Evolutionary conservation across 1,139 yeast genomes (phyloP), one percentile per base, ranked within the genome.

Genomic region (Pneumocystis carinii): DNA sequence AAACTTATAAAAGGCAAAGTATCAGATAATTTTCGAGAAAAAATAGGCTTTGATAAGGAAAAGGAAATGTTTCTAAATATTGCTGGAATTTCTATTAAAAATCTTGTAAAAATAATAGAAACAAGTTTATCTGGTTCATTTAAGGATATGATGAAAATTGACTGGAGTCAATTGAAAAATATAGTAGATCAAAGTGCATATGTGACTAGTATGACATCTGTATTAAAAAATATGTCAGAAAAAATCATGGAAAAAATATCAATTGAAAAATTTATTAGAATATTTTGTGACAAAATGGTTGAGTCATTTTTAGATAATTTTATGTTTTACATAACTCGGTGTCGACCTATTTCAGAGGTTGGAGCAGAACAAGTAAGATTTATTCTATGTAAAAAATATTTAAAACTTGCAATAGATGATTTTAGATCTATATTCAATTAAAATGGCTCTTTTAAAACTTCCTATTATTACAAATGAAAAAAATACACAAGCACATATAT

Each of bases 81-180:
- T 17, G 82, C 87, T 64, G 83, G 83, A 66, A 77, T 77, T 59
- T 80, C 90, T 55, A 80, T 87, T 29, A 79, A 79, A 37, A 73
- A 80, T 24, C 74, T 90, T 53, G 78, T 87, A 24, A 74, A 75
- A 29, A 84, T 86, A 68, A 79, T 88, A 38, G 81, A 83, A 19
- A 72, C 76, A 24, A 90, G 87, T 66, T 75, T 85, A 62, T 84
- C 82, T 48, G 81, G 83, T 65, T 80, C 86, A 8, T 90, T 96
- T 95, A 79, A 95, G 67, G 96, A 89, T 70, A 86, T 92, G 79
- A 79, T 81, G 38, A 90, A 89, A 71, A 79, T 82, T 41, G 86
- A 87, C 71, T 90, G 97, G 96, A 76, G 78, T 35, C 78, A 79
- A 60, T 75, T 84, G 67, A 82, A 79, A 48, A 78, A 79, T 27